phyloP scores from a whole-genome alignment of 371 early-diverging fungal genomes.

The Apophysomyces trapeziformis region DNA sequence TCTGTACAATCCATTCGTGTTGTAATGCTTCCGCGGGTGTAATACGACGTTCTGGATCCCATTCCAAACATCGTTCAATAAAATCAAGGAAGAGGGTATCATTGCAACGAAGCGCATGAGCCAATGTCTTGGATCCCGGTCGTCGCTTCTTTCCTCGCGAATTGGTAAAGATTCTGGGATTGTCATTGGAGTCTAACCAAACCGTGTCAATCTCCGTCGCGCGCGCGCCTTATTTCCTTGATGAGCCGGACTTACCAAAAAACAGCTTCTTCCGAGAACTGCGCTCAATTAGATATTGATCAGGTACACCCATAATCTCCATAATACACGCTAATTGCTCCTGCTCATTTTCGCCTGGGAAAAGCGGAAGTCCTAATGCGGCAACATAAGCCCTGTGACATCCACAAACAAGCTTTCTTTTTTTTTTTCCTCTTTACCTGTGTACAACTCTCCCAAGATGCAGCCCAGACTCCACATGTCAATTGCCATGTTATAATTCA shows the following conservation, averaged over 20 bases:
- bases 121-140: constrained; percentile 75
- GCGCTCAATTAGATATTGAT: constrained; percentile 70
- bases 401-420: constrained; percentile 16
- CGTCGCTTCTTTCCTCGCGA: constrained; percentile 83
- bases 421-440: constrained; percentile 81
- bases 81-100: constrained; percentile 84
- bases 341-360: constrained; percentile 96
- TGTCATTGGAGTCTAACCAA: constrained; percentile 58
- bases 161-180: constrained; percentile 73
- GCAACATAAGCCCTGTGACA: constrained; percentile 52
- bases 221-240: too few species aligned
- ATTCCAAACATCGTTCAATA: constrained; percentile 74
- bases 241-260: constrained; percentile 63
- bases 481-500: constrained; percentile 84
- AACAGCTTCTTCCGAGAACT: constrained; percentile 80
- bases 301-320: constrained; percentile 85
- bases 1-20: constrained; percentile 67
- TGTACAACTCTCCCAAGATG: constrained; percentile 92
- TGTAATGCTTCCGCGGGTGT: constrained; percentile 79
- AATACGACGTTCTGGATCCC: constrained; percentile 87
- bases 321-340: constrained; percentile 94
- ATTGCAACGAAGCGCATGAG: constrained; percentile 64
- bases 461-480: constrained; percentile 99
- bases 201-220: neutral
- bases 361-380: constrained; percentile 83